A percentile compares a stretch with the other conserved stretches of the same genome.
Conservation (phyloP, 768 basidiomycete species). For the Suillus placidus region DNA sequence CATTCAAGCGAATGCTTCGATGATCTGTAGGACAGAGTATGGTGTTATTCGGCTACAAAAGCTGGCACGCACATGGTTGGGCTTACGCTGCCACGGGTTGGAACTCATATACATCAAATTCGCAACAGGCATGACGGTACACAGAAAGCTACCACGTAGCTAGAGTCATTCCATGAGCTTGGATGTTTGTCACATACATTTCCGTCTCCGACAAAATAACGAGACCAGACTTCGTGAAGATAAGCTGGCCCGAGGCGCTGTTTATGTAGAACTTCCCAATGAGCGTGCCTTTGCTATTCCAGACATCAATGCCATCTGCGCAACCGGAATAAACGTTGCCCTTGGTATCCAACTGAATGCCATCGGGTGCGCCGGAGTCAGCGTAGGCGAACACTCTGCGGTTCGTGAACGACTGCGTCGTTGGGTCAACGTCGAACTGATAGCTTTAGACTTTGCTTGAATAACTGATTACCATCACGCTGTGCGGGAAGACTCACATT, state of each 20-base stretch:
- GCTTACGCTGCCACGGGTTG: too few species aligned
- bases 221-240: conserved; percentile 14
- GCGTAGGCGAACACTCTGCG: conserved; percentile 64
- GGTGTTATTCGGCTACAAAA: too few species aligned
- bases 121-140: not conserved
- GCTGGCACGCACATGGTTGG: too few species aligned
- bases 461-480: not conserved
- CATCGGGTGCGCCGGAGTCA: conserved; percentile 67
- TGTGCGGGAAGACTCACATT: conserved; percentile 19
- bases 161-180: conserved; percentile 10
- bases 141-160: not conserved
- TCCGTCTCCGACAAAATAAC: conserved; percentile 6
- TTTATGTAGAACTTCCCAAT: conserved; percentile 63
- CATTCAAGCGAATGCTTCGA: too few species aligned
- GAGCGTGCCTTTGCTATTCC: conserved; percentile 52
- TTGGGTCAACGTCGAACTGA: conserved; percentile 61
- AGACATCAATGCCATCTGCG: conserved; percentile 56
- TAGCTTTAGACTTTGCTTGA: conserved; percentile 44
- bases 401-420: conserved; percentile 52
- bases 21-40: too few species aligned
- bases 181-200: conserved; percentile 14
- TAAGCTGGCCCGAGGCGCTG: conserved; percentile 10
- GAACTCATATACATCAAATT: not conserved
- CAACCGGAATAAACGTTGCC: conserved; percentile 68
- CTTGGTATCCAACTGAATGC: conserved; percentile 57